Conservation (phyloP, 768 basidiomycete species). For the Rhodotorula diobovata region DNA sequence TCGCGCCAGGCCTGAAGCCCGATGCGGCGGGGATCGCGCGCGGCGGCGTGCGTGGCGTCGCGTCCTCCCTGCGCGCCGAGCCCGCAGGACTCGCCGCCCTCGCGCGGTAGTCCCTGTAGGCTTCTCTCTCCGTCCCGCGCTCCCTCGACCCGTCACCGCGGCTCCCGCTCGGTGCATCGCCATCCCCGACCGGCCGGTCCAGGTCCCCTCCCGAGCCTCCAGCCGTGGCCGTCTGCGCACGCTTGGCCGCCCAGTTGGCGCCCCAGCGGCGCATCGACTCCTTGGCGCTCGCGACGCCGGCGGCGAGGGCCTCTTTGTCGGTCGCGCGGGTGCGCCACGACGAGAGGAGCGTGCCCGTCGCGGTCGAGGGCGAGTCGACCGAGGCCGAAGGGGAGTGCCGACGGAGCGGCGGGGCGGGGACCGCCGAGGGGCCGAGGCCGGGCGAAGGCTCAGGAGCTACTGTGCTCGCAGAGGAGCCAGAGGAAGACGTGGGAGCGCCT, state of each 20-base stretch:
- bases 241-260: constrained; percentile 62
- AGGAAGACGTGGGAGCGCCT: neutral
- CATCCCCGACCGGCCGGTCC: neutral
- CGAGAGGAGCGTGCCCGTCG: constrained; percentile 56
- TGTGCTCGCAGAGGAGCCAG: neutral
- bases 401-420: neutral
- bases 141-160: neutral
- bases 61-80: neutral
- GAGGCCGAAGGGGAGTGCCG: constrained; percentile 14
- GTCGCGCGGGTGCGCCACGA: constrained; percentile 57
- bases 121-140: neutral
- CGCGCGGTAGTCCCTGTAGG: neutral
- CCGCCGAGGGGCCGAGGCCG: neutral
- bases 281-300: constrained; percentile 61
- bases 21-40: neutral
- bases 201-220: neutral
- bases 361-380: neutral
- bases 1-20: neutral
- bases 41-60: neutral
- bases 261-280: constrained; percentile 92
- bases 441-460: neutral
- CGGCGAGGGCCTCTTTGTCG: constrained; percentile 80
- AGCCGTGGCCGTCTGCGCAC: constrained; percentile 1
- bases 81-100: neutral
- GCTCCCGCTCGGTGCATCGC: neutral